Base-by-base conservation (phyloP, 805 yeast genomes). In the Kazachstania africana region DNA sequence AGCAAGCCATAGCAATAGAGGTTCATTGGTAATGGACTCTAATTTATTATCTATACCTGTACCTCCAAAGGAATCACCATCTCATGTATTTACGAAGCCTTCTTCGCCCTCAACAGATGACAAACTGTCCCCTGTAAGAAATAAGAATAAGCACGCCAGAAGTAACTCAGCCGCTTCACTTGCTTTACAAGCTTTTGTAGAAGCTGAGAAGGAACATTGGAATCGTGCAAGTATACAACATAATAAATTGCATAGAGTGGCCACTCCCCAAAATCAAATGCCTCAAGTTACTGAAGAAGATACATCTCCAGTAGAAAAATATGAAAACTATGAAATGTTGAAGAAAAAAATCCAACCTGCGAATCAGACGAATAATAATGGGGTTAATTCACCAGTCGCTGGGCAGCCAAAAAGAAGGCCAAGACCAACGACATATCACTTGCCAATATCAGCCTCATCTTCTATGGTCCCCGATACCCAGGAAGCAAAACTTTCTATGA, bases 371-470 rank as follows among this genome's bases (percentile, higher is more conserved):
- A n/a, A n/a, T n/a, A n/a, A n/a, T n/a, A n/a, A n/a, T n/a, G n/a
- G n/a, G n/a, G n/a, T n/a, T n/a, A n/a, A n/a, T n/a, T n/a, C n/a
- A n/a, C n/a, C n/a, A n/a, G n/a, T n/a, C n/a, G n/a, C n/a, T n/a
- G n/a, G n/a, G n/a, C n/a, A n/a, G n/a, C n/a, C n/a, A n/a, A n/a
- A 63, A 29, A 68, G 70, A 51, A 76, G 70, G 46, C 88, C 84
- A 36, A 69, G 93, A 50, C 91, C 93, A 26, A 79, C 87, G 0
- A 78, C 88, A 6, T 80, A 78, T 47, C 87, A 80, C 19, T 16
- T 33, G 10, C 28, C 36, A 26, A 16, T 26, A 15, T 6, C 27
- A n/a, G n/a, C n/a, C n/a, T n/a, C n/a, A n/a, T n/a, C n/a, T n/a
- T n/a, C n/a, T n/a, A n/a, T n/a, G n/a, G n/a, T n/a, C n/a, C n/a